Evolutionary conservation across 805 yeast species (phyloP).

Genomic region (Pichia paraexigua): DNA sequence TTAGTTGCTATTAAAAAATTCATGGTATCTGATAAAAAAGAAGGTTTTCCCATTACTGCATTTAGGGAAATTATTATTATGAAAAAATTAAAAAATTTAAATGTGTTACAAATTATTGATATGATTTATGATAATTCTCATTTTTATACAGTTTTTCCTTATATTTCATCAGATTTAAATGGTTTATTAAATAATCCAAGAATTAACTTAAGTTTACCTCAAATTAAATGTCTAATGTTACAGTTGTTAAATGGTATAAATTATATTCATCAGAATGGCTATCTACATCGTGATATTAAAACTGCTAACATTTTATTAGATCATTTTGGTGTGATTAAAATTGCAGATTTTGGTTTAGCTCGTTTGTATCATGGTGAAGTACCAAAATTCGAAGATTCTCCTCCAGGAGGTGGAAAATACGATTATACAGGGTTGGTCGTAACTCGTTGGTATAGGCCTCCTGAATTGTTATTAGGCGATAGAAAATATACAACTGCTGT

Average conservation of each 20-base stretch:
- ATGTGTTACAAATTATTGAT: constrained; percentile 71
- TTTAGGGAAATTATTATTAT: constrained; percentile 83
- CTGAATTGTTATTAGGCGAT: constrained; percentile 84
- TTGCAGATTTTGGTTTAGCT: constrained; percentile 96
- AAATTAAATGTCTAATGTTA: constrained; percentile 72
- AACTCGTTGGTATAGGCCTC: constrained; percentile 97
- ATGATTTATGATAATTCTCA: constrained; percentile 53
- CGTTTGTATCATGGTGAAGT: constrained; percentile 41
- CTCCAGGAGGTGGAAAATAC: constrained; percentile 48
- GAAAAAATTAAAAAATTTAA: constrained; percentile 58
- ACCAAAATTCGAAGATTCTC: constrained; percentile 16
- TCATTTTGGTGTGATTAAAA: constrained; percentile 65
- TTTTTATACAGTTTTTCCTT: constrained; percentile 86
- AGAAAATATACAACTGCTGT: constrained; percentile 85
- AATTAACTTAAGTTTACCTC: constrained; percentile 50
- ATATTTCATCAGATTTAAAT: constrained; percentile 85
- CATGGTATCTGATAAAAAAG: constrained; percentile 67
- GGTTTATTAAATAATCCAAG: constrained; percentile 80
- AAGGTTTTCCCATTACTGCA: constrained; percentile 90
- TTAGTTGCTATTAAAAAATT: constrained; percentile 85
- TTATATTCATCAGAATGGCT: constrained; percentile 58
- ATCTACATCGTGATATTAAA: constrained; percentile 85
- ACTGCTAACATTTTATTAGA: constrained; percentile 91
- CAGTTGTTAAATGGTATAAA: constrained; percentile 78
- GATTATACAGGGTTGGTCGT: constrained; percentile 66